A percentile compares a stretch with the other conserved stretches of the same genome.
phyloP scores from a whole-genome alignment of 208 protist genomes.

The Wallacemonas collosoma region DNA sequence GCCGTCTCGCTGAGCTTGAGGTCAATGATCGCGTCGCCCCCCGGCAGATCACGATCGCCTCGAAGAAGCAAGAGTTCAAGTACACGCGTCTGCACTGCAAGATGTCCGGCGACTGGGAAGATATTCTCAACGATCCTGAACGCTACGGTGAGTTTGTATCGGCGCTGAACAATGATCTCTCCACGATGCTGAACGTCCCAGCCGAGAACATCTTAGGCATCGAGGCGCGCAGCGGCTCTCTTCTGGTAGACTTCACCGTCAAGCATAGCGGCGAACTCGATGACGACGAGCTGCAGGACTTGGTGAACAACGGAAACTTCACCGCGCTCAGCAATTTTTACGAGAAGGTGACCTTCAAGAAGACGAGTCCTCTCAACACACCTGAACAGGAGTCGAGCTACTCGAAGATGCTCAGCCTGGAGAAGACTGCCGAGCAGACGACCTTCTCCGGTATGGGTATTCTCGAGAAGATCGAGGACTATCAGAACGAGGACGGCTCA shows the following conservation, averaged over 20 bases:
- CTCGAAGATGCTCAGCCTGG: slow-evolving; percentile 22
- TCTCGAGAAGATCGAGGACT: slow-evolving; percentile 46
- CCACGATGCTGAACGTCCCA: slow-evolving; percentile 45
- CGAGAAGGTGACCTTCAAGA: slow-evolving; percentile 63
- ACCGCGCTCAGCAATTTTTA: slow-evolving; percentile 60
- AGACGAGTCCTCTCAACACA: slow-evolving; percentile 68
- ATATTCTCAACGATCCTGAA: slow-evolving; percentile 49
- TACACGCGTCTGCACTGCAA: slow-evolving; percentile 65
- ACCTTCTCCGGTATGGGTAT: slow-evolving; percentile 70
- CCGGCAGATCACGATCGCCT: slow-evolving; percentile 51
- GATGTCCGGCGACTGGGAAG: slow-evolving; percentile 66
- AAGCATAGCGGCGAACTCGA: slow-evolving; percentile 63
- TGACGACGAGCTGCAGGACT: slow-evolving; percentile 61
- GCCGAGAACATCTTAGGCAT: slow-evolving; percentile 48
- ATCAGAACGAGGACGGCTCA: slow-evolving; percentile 55
- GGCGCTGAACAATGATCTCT: slow-evolving; percentile 53
- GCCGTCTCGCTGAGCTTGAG: slow-evolving; percentile 62
- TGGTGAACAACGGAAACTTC: slow-evolving; percentile 64
- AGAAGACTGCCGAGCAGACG: slow-evolving; percentile 12
- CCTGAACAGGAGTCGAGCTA: slow-evolving; percentile 44
- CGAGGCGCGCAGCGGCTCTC: slow-evolving; percentile 40
- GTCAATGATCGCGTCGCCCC: slow-evolving; percentile 55
- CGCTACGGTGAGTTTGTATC: slow-evolving; percentile 37
- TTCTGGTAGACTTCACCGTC: slow-evolving; percentile 67
- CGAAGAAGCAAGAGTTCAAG: slow-evolving; percentile 37